These are phyloP conservation scores for Chytriomyces confervae DNA, from an alignment of 192 early-diverging fungal species.

Conservation along the genomic window DNA sequence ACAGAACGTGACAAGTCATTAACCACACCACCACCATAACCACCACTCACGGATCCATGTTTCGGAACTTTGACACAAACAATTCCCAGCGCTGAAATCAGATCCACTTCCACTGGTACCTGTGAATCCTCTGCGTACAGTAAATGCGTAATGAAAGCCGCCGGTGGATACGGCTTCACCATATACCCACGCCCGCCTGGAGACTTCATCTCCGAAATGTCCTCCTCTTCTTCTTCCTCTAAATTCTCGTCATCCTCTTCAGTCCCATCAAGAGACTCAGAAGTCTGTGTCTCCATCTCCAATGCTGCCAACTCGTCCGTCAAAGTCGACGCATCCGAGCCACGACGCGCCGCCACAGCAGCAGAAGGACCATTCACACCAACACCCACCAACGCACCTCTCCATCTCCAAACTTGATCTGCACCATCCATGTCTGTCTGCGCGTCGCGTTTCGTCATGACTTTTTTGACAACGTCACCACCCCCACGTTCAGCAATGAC, in stretches of 20 bases:
- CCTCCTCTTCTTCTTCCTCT: conserved; percentile 13
- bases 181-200: conserved; percentile 38
- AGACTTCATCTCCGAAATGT: conserved; percentile 27
- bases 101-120: conserved; percentile 42
- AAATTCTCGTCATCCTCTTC: conserved; percentile 5
- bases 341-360: not conserved
- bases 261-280: not conserved
- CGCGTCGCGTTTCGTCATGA: conserved; percentile 33
- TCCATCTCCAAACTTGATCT: conserved; percentile 39
- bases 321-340: not conserved
- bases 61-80: conserved; percentile 41
- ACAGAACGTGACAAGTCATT: not conserved
- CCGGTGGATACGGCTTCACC: conserved; percentile 45
- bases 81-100: conserved; percentile 50
- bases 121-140: conserved; percentile 49
- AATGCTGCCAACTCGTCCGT: not conserved
- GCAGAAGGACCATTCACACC: not conserved
- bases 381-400: conserved; percentile 26
- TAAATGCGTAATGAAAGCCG: conserved; percentile 55
- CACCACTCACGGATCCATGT: not conserved
- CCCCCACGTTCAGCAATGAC: conserved; percentile 39
- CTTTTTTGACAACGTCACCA: conserved; percentile 22
- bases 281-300: not conserved
- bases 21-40: no score
- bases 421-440: conserved; percentile 40